A percentile compares a stretch with the other conserved stretches of the same genome.
phyloP scores from a whole-genome alignment of 179 eudicot species.

The Sideroxylon spinosum region DNA sequence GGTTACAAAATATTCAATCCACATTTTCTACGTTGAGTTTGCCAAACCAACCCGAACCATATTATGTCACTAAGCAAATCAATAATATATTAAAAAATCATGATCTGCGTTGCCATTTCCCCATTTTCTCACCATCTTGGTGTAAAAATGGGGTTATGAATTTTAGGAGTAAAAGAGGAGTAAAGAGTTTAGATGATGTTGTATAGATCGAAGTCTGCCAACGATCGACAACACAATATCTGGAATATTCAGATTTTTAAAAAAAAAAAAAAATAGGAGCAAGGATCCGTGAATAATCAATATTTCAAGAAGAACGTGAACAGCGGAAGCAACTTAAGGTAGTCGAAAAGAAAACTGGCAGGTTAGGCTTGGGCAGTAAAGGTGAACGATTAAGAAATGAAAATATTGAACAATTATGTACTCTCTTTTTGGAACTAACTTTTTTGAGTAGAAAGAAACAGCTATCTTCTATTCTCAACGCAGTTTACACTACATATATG shows the following conservation, averaged over 20 bases:
- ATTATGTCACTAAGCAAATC: too few species aligned
- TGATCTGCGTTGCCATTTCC: too few species aligned
- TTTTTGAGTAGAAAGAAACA: not conserved
- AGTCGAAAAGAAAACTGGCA: not conserved
- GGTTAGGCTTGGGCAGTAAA: not conserved
- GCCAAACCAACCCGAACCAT: too few species aligned
- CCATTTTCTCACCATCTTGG: too few species aligned
- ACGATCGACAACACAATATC: too few species aligned
- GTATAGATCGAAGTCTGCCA: too few species aligned
- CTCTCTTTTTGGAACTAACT: not conserved
- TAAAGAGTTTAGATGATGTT: too few species aligned
- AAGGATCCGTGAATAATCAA: not conserved
- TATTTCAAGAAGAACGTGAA: not conserved
- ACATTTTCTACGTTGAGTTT: too few species aligned
- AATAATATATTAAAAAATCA: too few species aligned
- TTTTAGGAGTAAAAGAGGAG: too few species aligned
- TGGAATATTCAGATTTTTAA: not conserved
- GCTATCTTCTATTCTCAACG: not conserved
- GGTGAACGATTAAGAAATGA: not conserved
- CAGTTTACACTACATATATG: conserved; percentile 30
- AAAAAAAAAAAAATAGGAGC: not conserved
- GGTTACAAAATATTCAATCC: too few species aligned
- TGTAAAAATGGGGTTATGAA: too few species aligned
- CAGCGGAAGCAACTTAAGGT: not conserved
- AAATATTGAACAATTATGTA: not conserved